Evolutionary conservation across 1,284 basidiomycete species (phyloP), one percentile per base, ranked within the genome.

Genomic region (Lentinula novae-zelandiae): DNA sequence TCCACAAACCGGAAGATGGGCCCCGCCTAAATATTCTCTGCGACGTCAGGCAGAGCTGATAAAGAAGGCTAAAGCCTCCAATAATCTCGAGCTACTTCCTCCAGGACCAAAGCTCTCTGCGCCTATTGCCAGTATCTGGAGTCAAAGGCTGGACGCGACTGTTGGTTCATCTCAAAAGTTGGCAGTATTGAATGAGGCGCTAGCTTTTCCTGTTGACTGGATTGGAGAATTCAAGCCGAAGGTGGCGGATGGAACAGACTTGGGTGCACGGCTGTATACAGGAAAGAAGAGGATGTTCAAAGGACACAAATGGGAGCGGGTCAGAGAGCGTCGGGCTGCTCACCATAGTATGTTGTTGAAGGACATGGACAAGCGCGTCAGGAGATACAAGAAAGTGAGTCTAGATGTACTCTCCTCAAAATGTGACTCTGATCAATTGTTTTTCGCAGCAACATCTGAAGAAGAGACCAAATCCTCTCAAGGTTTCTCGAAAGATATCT

Each of bases 201-300:
- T 79, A 79, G 64, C 67, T 34, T 70, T 72, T 46, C 70, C 74
- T 12, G 73, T 89, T 1, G 74, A 78, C 33, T 90, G 89, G 89
- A 75, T 77, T 13, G 86, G 87, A 38, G 75, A 82, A 65, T 71
- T 77, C 55, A 77, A 78, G 67, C 73, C 76, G 67, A 82, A 79
- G 72, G 72, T 71, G 59, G 76, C 78, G 36, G 70, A 77, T 50
- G 83, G 84, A 50, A 77, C 80, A 33, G 81, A 85, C 38, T 69
- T 82, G 53, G 86, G 85, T 34, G 82, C 81, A 64, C 79, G 82
- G 57, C 72, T 92, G 67, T 92, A 92, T 66, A 83, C 86, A 13
- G 84, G 79, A 62, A 87, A 82, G 79, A 87, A 84, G 77, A 77
- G 82, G 65, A 92, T 92, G 90, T 92, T 93, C 82, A 93, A 92